Percentiles rank a stretch among this genome's conserved stretches.
Conservation (phyloP, 164 flowering plant species). For the Umbilicus rupestris region DNA sequence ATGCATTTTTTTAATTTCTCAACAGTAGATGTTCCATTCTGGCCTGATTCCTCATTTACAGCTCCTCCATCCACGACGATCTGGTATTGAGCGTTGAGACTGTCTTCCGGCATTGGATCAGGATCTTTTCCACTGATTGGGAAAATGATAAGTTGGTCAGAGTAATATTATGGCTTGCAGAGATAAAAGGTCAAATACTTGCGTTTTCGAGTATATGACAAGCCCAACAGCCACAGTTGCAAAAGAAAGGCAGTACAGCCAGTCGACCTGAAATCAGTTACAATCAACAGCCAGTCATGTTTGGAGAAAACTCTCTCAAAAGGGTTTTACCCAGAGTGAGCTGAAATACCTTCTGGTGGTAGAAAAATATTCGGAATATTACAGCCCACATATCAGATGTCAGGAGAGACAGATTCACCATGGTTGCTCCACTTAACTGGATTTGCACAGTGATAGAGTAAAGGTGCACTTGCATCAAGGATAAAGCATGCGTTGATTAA, state of each 20-base stretch:
- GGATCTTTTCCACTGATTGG: slow-evolving; percentile 24
- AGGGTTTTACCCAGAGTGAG: too few species aligned
- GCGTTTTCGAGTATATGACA: slow-evolving; percentile 52
- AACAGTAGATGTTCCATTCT: too few species aligned
- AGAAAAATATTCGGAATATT: slow-evolving; percentile 48
- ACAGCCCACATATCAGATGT: slow-evolving; percentile 89
- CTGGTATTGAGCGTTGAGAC: not conserved
- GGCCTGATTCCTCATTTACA: not conserved
- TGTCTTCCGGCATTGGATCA: slow-evolving; percentile 2
- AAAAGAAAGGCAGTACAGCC: slow-evolving; percentile 61
- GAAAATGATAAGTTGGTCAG: slow-evolving; percentile 1
- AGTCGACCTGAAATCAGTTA: slow-evolving; percentile 48
- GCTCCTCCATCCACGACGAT: not conserved
- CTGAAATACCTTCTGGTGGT: slow-evolving; percentile 48
- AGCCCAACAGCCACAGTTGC: slow-evolving; percentile 49
- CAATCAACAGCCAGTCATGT: not conserved
- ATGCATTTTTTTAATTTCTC: too few species aligned
- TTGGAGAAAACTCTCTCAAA: not conserved
- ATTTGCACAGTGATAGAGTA: not conserved
- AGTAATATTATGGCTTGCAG: not conserved
- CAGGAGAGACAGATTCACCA: slow-evolving; percentile 67
- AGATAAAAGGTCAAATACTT: slow-evolving; percentile 15
- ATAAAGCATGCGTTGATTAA: not conserved
- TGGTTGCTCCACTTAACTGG: slow-evolving; percentile 61
- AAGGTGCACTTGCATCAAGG: not conserved